A percentile compares a stretch with the other conserved stretches of the same genome.
phyloP scores from a whole-genome alignment of 257 asterid species.

The Fraxinus cuspidata region DNA sequence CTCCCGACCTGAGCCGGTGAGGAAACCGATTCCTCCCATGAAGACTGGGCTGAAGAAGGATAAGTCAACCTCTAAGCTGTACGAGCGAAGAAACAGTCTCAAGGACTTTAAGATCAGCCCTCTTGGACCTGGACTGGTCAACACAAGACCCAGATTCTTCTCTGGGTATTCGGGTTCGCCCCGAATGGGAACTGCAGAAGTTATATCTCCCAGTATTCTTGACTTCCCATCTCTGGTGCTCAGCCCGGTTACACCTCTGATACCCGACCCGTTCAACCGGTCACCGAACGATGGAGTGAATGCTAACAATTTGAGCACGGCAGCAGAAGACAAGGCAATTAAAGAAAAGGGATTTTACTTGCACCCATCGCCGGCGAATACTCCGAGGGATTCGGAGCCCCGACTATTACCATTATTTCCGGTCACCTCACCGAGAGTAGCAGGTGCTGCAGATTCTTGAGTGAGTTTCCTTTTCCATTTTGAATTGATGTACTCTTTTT shows the following conservation, averaged over 20 bases:
- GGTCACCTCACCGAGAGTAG: constrained; percentile 70
- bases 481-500: too few species aligned
- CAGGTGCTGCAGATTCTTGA: constrained; percentile 55
- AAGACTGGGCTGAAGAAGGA: constrained; percentile 65
- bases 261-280: constrained; percentile 79
- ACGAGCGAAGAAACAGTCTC: constrained; percentile 77
- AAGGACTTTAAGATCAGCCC: constrained; percentile 82
- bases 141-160: constrained; percentile 28
- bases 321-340: constrained; percentile 82
- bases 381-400: constrained; percentile 87
- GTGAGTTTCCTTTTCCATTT: constrained; percentile 27
- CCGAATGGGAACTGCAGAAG: constrained; percentile 54
- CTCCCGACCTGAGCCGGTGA: constrained; percentile 47
- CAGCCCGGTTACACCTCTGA: constrained; percentile 90
- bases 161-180: constrained; percentile 61
- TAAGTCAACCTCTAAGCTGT: constrained; percentile 66
- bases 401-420: constrained; percentile 83
- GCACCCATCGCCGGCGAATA: constrained; percentile 82
- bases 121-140: constrained; percentile 52
- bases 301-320: constrained; percentile 39
- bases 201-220: constrained; percentile 80
- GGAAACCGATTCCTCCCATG: constrained; percentile 68
- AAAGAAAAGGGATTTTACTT: constrained; percentile 69
- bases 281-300: constrained; percentile 23
- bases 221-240: constrained; percentile 80